A percentile compares a stretch with the other conserved stretches of the same genome.
phyloP scores from a whole-genome alignment of 1,139 yeast genomes.

The Pichia sp. region DNA sequence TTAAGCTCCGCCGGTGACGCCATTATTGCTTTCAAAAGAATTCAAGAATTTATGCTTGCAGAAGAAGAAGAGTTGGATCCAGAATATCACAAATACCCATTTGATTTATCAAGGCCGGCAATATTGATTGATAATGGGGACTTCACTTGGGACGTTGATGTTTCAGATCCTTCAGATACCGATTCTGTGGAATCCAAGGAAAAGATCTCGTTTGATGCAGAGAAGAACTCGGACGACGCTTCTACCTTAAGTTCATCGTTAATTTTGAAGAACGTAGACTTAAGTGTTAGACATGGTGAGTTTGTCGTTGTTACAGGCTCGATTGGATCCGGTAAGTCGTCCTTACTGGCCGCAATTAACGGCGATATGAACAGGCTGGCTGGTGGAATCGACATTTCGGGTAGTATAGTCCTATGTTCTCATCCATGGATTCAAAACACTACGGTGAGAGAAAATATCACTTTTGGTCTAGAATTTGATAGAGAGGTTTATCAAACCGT shows the following conservation, averaged over 20 bases:
- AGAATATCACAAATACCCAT: slow-evolving; percentile 28
- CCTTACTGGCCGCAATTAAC: slow-evolving; percentile 54
- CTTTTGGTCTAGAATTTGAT: slow-evolving; percentile 61
- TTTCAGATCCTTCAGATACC: not conserved
- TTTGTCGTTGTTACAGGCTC: slow-evolving; percentile 61
- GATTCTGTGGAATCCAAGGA: slow-evolving; percentile 34
- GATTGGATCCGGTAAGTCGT: slow-evolving; percentile 67
- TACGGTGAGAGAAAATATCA: slow-evolving; percentile 68
- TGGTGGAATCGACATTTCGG: slow-evolving; percentile 48
- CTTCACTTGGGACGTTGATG: not conserved
- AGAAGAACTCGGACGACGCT: not conserved
- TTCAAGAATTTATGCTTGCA: slow-evolving; percentile 36
- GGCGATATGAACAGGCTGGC: slow-evolving; percentile 51
- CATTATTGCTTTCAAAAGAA: slow-evolving; percentile 40
- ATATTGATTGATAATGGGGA: not conserved
- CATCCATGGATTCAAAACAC: slow-evolving; percentile 82
- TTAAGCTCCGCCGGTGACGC: slow-evolving; percentile 45
- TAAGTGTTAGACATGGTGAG: slow-evolving; percentile 48
- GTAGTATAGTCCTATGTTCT: slow-evolving; percentile 42
- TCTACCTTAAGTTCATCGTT: not conserved
- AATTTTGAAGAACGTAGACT: slow-evolving; percentile 38
- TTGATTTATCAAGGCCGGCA: not conserved
- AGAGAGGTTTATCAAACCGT: slow-evolving; percentile 50
- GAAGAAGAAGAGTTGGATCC: slow-evolving; percentile 40
- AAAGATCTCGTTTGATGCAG: not conserved